A percentile compares a stretch with the other conserved stretches of the same genome.
Evolutionary conservation across 768 basidiomycete genomes (phyloP).

Genomic region (Leccinum sublutescens): DNA sequence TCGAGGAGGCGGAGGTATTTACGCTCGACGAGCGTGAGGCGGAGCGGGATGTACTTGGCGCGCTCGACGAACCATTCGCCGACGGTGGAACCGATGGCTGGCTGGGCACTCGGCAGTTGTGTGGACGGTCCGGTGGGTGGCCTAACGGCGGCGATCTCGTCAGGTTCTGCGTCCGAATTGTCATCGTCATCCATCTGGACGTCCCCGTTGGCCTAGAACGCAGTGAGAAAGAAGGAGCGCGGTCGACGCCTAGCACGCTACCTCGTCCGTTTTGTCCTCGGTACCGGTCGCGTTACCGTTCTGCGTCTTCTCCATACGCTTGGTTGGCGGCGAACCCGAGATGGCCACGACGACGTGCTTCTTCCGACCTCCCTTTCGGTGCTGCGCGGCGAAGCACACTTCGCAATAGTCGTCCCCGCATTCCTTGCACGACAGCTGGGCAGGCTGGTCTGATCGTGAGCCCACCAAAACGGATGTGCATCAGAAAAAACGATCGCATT

Average conservation of each 20-base stretch:
- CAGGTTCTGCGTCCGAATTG: slow-evolving; percentile 37
- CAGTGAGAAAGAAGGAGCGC: neutral
- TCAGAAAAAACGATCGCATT: neutral
- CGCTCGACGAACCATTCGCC: slow-evolving; percentile 88
- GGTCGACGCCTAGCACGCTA: neutral
- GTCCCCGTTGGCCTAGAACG: slow-evolving; percentile 31
- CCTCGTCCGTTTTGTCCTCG: slow-evolving; percentile 20
- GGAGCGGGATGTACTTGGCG: slow-evolving; percentile 76
- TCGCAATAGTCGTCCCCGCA: slow-evolving; percentile 78
- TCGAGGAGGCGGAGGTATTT: slow-evolving; percentile 84
- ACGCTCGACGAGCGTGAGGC: slow-evolving; percentile 70
- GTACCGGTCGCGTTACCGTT: slow-evolving; percentile 17
- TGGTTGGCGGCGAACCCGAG: slow-evolving; percentile 12
- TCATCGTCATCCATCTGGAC: slow-evolving; percentile 35
- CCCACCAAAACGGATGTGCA: neutral
- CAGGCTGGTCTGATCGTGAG: slow-evolving; percentile 69
- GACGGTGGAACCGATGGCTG: slow-evolving; percentile 56
- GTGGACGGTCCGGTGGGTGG: slow-evolving; percentile 17
- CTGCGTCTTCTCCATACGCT: slow-evolving; percentile 6
- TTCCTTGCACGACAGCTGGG: slow-evolving; percentile 66
- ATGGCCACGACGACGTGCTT: slow-evolving; percentile 55
- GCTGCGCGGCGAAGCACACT: slow-evolving; percentile 83
- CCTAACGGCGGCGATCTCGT: slow-evolving; percentile 35
- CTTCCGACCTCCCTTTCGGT: slow-evolving; percentile 78
- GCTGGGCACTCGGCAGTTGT: slow-evolving; percentile 53